Percentiles rank a stretch among this genome's conserved stretches.
Conservation (phyloP, 1,284 basidiomycete species). For the Ganoderma meredithae region DNA sequence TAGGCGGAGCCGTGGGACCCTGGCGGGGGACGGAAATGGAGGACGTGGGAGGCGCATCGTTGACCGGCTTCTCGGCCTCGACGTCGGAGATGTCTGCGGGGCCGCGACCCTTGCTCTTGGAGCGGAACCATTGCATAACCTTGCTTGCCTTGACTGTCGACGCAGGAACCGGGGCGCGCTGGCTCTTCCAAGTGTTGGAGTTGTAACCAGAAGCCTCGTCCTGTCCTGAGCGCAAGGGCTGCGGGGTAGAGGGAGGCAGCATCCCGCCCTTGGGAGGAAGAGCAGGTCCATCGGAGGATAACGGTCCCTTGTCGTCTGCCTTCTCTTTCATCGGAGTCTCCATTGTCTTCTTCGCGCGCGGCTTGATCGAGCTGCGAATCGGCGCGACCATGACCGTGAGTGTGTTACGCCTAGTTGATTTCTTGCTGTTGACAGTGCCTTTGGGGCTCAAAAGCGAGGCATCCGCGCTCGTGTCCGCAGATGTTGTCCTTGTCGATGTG, state of each 20-base stretch:
- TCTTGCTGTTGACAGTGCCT: conserved; percentile 51
- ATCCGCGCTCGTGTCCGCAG: conserved; percentile 35
- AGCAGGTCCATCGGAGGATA: conserved; percentile 24
- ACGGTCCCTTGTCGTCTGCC: conserved; percentile 28
- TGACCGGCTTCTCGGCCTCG: conserved; percentile 39
- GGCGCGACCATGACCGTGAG: conserved; percentile 86
- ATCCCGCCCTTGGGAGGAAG: conserved; percentile 34
- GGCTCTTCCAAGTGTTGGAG: conserved; percentile 28
- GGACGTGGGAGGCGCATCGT: conserved; percentile 26
- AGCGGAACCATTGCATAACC: conserved; percentile 86
- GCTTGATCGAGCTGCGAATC: conserved; percentile 65
- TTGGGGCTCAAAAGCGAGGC: conserved; percentile 46
- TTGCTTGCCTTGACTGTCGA: conserved; percentile 78
- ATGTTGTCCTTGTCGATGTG: conserved; percentile 29
- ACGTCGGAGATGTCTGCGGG: conserved; percentile 44
- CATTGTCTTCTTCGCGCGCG: conserved; percentile 48
- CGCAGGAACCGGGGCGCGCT: conserved; percentile 56
- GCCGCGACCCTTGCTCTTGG: conserved; percentile 62
- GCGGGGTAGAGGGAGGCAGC: conserved; percentile 37
- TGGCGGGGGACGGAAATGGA: conserved; percentile 40
- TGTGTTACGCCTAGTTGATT: conserved; percentile 72
- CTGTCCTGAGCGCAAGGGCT: conserved; percentile 23
- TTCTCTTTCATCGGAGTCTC: conserved; percentile 50
- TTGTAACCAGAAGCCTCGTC: conserved; percentile 21
- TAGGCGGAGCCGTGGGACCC: conserved; percentile 35